Percentiles rank a stretch among this genome's conserved stretches.
Conservation (phyloP, 306 rosid genomes). For the Citrullus amarus region DNA sequence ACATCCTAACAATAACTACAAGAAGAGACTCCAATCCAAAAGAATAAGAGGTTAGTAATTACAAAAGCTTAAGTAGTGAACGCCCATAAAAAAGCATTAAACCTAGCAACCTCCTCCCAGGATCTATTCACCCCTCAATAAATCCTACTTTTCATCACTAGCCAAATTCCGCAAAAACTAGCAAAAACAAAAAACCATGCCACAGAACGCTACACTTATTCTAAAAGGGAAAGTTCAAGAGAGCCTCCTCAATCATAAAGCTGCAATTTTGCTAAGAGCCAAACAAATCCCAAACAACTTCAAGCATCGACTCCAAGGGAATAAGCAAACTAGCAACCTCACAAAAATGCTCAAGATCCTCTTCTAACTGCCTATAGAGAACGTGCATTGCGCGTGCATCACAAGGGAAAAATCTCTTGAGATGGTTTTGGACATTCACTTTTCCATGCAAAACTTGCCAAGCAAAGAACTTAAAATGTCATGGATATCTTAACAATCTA, state of each 20-base stretch:
- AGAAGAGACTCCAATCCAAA: not conserved
- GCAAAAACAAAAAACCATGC: not conserved
- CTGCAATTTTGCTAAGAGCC: not conserved
- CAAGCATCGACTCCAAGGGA: not conserved
- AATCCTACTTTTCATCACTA: too few species aligned
- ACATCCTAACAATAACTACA: not conserved
- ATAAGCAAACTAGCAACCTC: not conserved
- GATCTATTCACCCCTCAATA: not conserved
- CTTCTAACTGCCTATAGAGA: not conserved
- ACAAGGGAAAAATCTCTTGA: not conserved
- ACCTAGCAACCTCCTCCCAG: not conserved
- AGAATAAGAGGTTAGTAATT: not conserved
- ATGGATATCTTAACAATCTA: not conserved
- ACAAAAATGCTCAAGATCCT: not conserved
- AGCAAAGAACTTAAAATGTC: not conserved
- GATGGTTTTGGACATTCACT: not conserved
- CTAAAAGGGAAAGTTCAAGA: too few species aligned
- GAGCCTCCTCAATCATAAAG: not conserved
- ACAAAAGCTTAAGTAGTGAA: not conserved
- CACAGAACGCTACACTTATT: not conserved
- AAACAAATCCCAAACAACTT: not conserved
- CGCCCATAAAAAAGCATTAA: not conserved
- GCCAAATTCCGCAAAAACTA: too few species aligned
- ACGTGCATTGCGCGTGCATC: not conserved
- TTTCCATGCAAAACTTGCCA: not conserved